These are phyloP conservation scores for Lentinula boryana DNA, from an alignment of 768 basidiomycete genomes.

Conservation along the genomic window DNA sequence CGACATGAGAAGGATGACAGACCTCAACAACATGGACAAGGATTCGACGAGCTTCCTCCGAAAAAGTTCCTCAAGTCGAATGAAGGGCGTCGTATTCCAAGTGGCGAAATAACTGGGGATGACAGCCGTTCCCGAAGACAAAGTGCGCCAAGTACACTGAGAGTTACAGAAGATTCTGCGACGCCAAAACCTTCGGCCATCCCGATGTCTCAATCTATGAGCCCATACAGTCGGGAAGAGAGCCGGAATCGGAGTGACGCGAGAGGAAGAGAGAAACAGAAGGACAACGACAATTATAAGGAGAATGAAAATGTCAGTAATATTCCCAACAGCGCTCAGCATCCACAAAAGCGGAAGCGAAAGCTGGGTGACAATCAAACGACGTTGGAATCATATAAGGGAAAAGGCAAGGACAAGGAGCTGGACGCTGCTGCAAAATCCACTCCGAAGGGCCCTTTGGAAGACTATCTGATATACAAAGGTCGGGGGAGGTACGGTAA, in stretches of 20 bases:
- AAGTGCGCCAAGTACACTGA: background rate
- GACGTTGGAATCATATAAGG: background rate
- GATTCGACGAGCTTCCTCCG: background rate
- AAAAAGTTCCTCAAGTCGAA: background rate
- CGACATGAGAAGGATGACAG: background rate
- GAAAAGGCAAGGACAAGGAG: background rate
- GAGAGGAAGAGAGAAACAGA: background rate
- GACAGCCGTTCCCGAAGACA: background rate
- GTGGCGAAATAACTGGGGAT: background rate
- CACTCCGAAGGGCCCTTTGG: slow-evolving; percentile 12
- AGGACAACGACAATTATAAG: background rate
- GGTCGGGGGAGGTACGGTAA: slow-evolving; percentile 57
- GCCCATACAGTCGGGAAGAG: background rate
- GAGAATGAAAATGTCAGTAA: background rate
- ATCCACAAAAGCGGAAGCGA: background rate
- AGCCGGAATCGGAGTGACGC: background rate
- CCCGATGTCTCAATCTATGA: background rate
- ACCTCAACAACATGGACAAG: background rate
- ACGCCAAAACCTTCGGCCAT: background rate
- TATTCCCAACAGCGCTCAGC: background rate
- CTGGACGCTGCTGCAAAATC: background rate
- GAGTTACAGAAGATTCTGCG: background rate
- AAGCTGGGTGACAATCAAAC: background rate
- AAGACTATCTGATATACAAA: slow-evolving; percentile 46
- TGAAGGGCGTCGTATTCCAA: background rate